Base-by-base conservation (phyloP, 73 alveolate species). In the Blepharisma japonicum region DNA sequence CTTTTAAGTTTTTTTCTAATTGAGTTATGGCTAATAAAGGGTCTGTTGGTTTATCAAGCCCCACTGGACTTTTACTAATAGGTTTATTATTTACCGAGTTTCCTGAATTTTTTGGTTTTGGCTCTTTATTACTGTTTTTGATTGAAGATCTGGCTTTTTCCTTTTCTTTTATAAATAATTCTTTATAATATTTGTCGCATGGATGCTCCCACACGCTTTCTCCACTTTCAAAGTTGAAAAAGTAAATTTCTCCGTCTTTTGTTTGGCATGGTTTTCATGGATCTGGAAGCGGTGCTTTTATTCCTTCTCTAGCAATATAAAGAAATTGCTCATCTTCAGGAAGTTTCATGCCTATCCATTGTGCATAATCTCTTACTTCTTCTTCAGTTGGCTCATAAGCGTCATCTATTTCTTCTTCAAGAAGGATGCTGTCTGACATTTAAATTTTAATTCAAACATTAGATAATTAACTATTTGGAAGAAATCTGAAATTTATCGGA, bases 401-500 rank as follows among this genome's bases (percentile, higher is more conserved):
- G 46, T 89, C 94, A 71, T 90, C 98, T 18, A 92, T 85, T 79
- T 92, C 94, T 56, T 92, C 98, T 53, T 88, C 91, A 77, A 89
- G 66, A 55, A 85, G 55, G 48, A 86, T 87, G 54, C 46, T 83
- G 18, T 83, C 87, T 11, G 67, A 53, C 67, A 53, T 53, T 14
- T 14, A 14, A 53, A 53, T 53, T 53, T 14, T 53, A 53, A 32
- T 32, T 32, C 3, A 3, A 32, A n/a, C n/a, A n/a, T n/a, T n/a
- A n/a, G n/a, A 32, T 32, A 32, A 32, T 3, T 32, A 32, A 32
- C 42, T 32, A 32, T 1, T 32, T 1, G 42, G 42, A 32, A 32
- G 42, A 32, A 32, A 32, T 32, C 42, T 32, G 42, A 32, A n/a
- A 32, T 32, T 32, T 32, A 32, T 32, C 42, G 0, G 42, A 32